Base-by-base conservation (phyloP, 371 early-diverging fungal genomes). In the Parasitella parasitica region DNA sequence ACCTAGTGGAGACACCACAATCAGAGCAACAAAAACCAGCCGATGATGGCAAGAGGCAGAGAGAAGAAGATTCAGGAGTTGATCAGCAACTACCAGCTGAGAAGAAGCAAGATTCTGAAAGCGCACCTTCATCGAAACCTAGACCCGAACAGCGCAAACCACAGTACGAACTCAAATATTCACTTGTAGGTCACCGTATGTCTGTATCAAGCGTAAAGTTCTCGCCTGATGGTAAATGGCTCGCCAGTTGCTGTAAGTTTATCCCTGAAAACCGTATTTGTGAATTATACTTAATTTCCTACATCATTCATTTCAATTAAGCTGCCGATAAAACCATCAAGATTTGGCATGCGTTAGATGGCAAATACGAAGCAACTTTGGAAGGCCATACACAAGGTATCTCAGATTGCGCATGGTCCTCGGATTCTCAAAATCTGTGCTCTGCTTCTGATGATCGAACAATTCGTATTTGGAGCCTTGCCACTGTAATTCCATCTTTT, bases 401-500 rank as follows among this genome's bases (percentile, higher is more conserved):
- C n/a, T 96, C 96, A 0, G 99, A 98, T 72, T 85, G 97, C 26
- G 92, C 97, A 15, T 98, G 99, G 99, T 86, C 97, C 5, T 80
- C 89, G 0, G 97, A 98, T 70, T 96, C 97, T 32, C 81, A 84
- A 60, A 86, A 85, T 38, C 71, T 98, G 15, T 93, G 94, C 58
- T 90, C 97, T 0, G 97, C 93, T 12, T 94, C 95, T 0, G 99
- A 98, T 76, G 99, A 98, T 75, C 92, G 88, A 62, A 96, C 94
- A 0, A 86, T 98, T 51, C 87, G 94, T 46, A 88, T 98, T 54
- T 98, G 97, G 97, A 86, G 83, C 52, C 69, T 93, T 41, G 86
- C 78, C 46, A 83, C 88, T 26, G 93, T 91, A 84, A 69, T 11
- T 43, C n/a, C n/a, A 35, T 34, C 1, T 20, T 13, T 35, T 12